These are phyloP conservation scores for Tilletia indica DNA, from an alignment of 1,284 basidiomycete species.

Conservation along the genomic window DNA sequence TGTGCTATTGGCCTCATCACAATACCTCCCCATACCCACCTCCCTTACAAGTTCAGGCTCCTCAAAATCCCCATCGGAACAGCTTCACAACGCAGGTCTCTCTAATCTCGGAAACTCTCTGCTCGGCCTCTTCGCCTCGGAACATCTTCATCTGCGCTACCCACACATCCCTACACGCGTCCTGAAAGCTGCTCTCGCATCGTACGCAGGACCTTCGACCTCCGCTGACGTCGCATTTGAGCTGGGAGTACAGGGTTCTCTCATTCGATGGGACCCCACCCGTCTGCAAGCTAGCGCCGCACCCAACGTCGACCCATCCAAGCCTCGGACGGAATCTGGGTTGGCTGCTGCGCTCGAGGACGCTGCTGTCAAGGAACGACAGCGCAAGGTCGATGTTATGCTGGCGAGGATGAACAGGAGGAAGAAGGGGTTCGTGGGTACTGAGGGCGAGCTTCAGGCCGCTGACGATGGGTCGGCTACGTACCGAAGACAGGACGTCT, in stretches of 20 bases:
- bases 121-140: conserved; percentile 84
- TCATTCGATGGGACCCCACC: conserved; percentile 55
- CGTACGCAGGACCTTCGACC: conserved; percentile 81
- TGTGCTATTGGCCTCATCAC: conserved; percentile 19
- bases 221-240: conserved; percentile 76
- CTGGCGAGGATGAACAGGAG: conserved; percentile 21
- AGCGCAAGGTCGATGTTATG: conserved; percentile 25
- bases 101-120: conserved; percentile 81
- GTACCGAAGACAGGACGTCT: conserved; percentile 32
- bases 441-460: background rate
- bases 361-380: conserved; percentile 31
- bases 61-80: background rate
- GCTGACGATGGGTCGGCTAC: background rate
- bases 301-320: conserved; percentile 68
- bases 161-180: conserved; percentile 88
- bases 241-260: conserved; percentile 47
- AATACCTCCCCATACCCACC: conserved; percentile 17
- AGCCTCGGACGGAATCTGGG: conserved; percentile 25
- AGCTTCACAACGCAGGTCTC: conserved; percentile 73
- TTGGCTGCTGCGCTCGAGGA: conserved; percentile 20
- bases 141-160: conserved; percentile 77
- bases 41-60: background rate
- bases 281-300: conserved; percentile 15
- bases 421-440: conserved; percentile 21
- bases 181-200: conserved; percentile 82